phyloP scores from a whole-genome alignment of 805 yeast species.

The Candida xiaguanensis region DNA sequence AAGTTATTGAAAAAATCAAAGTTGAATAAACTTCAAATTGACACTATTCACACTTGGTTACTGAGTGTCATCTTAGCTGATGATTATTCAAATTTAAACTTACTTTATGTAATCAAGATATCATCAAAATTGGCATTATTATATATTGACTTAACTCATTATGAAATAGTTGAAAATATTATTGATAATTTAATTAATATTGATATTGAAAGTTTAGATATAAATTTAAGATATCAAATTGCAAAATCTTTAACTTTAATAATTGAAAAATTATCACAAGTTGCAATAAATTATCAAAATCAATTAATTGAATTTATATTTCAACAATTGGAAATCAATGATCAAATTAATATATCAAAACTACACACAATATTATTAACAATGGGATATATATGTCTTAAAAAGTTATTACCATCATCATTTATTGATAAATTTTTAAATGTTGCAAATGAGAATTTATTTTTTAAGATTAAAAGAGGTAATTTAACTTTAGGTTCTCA shows the following conservation, averaged over 20 bases:
- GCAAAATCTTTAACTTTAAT: conserved; percentile 65
- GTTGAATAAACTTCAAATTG: conserved; percentile 6
- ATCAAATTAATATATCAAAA: conserved; percentile 34
- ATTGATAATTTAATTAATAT: conserved; percentile 43
- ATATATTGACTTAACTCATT: conserved; percentile 21
- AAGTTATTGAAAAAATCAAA: conserved; percentile 26
- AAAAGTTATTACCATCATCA: conserved; percentile 20
- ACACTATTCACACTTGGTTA: conserved; percentile 14
- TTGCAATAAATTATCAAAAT: conserved; percentile 34
- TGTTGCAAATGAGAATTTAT: conserved; percentile 44
- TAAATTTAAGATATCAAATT: conserved; percentile 56
- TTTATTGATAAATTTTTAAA: conserved; percentile 24
- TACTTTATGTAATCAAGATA: conserved; percentile 30
- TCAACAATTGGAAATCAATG: conserved; percentile 25
- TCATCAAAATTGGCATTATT: conserved; percentile 33
- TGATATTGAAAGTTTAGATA: conserved; percentile 41
- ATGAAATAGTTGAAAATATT: conserved; percentile 43
- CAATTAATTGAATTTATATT: conserved; percentile 39
- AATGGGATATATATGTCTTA: conserved; percentile 42
- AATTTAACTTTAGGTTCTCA: conserved; percentile 59
- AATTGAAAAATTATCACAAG: conserved; percentile 25
- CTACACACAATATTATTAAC: conserved; percentile 60
- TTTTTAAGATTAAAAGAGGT: conserved; percentile 54
- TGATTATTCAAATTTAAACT: conserved; percentile 14
- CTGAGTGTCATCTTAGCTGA: conserved; percentile 13